phyloP scores from a whole-genome alignment of 495 filamentous ascomycete genomes.

The Friedmanniomyces endolithicus region DNA sequence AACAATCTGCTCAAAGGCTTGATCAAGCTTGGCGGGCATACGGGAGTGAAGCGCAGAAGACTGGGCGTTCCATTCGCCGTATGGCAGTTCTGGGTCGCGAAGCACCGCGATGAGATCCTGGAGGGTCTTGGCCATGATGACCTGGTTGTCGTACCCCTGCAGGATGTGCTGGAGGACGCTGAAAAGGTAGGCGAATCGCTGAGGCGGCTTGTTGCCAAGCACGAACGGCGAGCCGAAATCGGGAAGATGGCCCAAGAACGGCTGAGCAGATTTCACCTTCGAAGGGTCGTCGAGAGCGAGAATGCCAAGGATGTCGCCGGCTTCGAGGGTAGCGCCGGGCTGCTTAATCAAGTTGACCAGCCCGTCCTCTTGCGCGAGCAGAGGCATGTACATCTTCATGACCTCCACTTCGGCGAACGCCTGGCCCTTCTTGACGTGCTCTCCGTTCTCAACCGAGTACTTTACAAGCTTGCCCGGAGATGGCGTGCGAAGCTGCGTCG shows the following conservation, averaged over 20 bases:
- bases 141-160: slow-evolving; percentile 89
- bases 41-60: slow-evolving; percentile 88
- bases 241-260: slow-evolving; percentile 88
- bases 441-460: slow-evolving; percentile 92
- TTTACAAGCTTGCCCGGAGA: slow-evolving; percentile 97
- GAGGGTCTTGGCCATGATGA: slow-evolving; percentile 80
- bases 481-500: slow-evolving; percentile 88
- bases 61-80: slow-evolving; percentile 91
- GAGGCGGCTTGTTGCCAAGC: slow-evolving; percentile 81
- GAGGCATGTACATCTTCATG: slow-evolving; percentile 99
- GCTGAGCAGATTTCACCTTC: slow-evolving; percentile 90
- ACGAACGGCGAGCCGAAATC: slow-evolving; percentile 75
- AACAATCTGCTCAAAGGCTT: slow-evolving; percentile 66
- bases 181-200: slow-evolving; percentile 66
- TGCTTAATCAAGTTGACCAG: slow-evolving; percentile 98
- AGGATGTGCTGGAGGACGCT: slow-evolving; percentile 80
- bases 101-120: slow-evolving; percentile 86
- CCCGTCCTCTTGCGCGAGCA: slow-evolving; percentile 93
- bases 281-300: slow-evolving; percentile 90
- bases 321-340: slow-evolving; percentile 92
- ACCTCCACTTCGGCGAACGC: slow-evolving; percentile 96
- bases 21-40: slow-evolving; percentile 87
- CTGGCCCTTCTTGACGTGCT: slow-evolving; percentile 87
- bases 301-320: slow-evolving; percentile 97
- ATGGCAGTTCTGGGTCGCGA: slow-evolving; percentile 79